Percentiles rank a stretch among this genome's conserved stretches.
These are phyloP conservation scores for Canna indica DNA, from an alignment of 176 grass and related monocot species.

Conservation along the genomic window DNA sequence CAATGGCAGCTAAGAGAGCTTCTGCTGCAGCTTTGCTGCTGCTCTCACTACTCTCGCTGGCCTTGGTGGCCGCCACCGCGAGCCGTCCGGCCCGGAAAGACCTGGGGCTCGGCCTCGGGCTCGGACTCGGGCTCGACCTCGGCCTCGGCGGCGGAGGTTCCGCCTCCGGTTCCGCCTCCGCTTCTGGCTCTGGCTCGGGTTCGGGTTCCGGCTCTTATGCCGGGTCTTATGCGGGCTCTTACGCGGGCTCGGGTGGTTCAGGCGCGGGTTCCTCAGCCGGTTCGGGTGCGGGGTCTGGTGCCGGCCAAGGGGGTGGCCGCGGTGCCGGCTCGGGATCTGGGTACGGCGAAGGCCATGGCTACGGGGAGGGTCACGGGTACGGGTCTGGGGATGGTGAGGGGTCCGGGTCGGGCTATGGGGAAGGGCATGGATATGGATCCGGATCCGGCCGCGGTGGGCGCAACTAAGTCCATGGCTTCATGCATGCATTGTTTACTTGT, in stretches of 20 bases:
- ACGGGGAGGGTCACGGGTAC: conserved; percentile 7
- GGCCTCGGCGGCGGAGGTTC: conserved; percentile 19
- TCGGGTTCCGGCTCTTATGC: conserved; percentile 40
- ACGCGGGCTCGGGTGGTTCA: conserved; percentile 6
- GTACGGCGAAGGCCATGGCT: conserved; percentile 8
- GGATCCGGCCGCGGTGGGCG: neutral
- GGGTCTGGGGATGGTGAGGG: neutral
- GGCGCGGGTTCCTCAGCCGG: conserved; percentile 34
- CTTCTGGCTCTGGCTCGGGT: conserved; percentile 5
- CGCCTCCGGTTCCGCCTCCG: conserved; percentile 12
- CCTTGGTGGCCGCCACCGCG: neutral
- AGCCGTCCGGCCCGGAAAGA: conserved; percentile 22
- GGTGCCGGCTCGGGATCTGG: conserved; percentile 19
- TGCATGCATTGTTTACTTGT: too few species aligned
- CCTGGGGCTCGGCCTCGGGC: conserved; percentile 17
- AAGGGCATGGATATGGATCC: conserved; percentile 31
- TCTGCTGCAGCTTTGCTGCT: conserved; percentile 15
- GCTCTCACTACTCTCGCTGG: neutral
- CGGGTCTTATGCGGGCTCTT: conserved; percentile 27
- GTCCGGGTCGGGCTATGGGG: conserved; percentile 6
- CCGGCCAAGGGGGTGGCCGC: neutral
- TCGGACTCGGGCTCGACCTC: conserved; percentile 21
- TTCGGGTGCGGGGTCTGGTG: neutral
- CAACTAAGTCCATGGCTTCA: neutral
- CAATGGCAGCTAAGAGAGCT: conserved; percentile 11